Base-by-base conservation (phyloP, 164 flowering plant species). In the Tinospora cordifolia region DNA sequence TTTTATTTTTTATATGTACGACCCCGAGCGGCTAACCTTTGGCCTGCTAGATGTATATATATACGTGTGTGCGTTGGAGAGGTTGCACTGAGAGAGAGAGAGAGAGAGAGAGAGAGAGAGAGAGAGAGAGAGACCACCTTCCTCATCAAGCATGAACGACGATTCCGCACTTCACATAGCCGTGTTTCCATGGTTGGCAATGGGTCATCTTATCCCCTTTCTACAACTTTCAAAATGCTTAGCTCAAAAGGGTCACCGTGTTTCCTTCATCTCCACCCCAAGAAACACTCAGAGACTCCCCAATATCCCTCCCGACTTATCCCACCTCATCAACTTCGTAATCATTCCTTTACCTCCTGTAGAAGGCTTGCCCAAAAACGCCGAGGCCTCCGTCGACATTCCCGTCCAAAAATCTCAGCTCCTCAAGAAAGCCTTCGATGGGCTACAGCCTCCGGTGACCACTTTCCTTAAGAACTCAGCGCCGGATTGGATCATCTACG, bases 401-500 rank as follows among this genome's bases (percentile, higher is more conserved):
- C 72, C 65, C 25, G 39, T n/a, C 3, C 39, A 65, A 14, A 54
- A 71, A 15, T 21, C 67, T 30, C 64, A 71, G 8, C 47, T 30
- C 65, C 75, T 78, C 6, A 78, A 75, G 69, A 69, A 38, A n/a
- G 81, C 81, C 59, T 75, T 58, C 27, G 81, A 78, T 22, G 63
- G 68, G 10, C 78, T 88, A 10, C 64, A 74, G 44, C 26, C 49
- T 0, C 71, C 76, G 2, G 0, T 88, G 0, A 14, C 74, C 0
- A 4, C 54, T 12, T 84, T 84, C 41, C 84, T 88, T 0, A 49
- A 76, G 30, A 51, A 44, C 22, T 70, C 71, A 0, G 11, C 24
- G 0, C 81, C 82, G 0, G 83, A 87, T 65, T 86, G 87, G 90
- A 78, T 89, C 27, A 63, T 87, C 30, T 74, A 76, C 67, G 94